phyloP scores from a whole-genome alignment of 148 eudicot genomes.

The Pouteria glomerata region DNA sequence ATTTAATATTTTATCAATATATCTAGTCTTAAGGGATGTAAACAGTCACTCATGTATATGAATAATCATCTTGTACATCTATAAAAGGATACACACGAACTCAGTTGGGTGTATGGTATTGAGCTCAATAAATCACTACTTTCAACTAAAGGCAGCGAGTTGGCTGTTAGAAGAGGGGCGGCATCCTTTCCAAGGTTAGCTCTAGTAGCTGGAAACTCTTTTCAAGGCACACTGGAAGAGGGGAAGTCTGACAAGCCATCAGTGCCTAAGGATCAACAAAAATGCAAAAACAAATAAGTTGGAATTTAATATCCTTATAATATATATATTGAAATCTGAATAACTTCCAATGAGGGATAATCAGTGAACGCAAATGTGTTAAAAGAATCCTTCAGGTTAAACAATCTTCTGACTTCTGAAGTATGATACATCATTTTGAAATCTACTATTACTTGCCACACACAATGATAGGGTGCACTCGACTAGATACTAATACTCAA shows the following conservation, averaged over 20 bases:
- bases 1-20: too few species aligned
- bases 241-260: constrained; percentile 31
- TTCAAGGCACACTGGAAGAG: constrained; percentile 26
- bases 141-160: constrained; percentile 25
- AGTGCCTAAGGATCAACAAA: constrained; percentile 22
- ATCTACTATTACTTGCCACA: too few species aligned
- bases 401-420: not conserved
- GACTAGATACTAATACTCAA: too few species aligned
- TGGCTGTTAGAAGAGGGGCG: constrained; percentile 21
- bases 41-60: too few species aligned
- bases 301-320: not conserved
- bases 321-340: too few species aligned
- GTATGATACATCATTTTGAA: too few species aligned
- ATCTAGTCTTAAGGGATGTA: too few species aligned
- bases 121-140: too few species aligned
- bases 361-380: not conserved
- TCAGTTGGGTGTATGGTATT: too few species aligned
- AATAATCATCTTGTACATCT: too few species aligned
- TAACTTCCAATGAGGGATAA: not conserved
- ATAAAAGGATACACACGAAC: too few species aligned
- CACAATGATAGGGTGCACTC: too few species aligned
- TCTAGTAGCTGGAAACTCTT: constrained; percentile 21
- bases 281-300: not conserved
- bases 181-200: constrained; percentile 26
- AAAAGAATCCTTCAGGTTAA: not conserved